Evolutionary conservation across 192 early-diverging fungal genomes (phyloP).

Genomic region (Backusella morwellensis): DNA sequence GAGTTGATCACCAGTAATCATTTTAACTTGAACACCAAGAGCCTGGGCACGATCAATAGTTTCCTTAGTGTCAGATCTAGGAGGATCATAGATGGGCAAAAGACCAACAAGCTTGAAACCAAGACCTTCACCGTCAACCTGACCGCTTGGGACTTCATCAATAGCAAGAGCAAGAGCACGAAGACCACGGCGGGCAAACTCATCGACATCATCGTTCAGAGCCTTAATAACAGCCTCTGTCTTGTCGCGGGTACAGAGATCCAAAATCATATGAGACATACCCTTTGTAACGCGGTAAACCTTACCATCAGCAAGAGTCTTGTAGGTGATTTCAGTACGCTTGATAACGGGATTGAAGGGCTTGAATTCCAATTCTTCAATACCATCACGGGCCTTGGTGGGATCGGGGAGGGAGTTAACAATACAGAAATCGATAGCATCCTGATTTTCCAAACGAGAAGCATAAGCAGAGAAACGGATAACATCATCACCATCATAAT

Average conservation of each 20-base stretch:
- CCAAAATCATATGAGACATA: slow-evolving; percentile 70
- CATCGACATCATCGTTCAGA: slow-evolving; percentile 59
- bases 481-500: slow-evolving; percentile 56
- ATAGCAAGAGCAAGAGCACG: slow-evolving; percentile 77
- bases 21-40: slow-evolving; percentile 83
- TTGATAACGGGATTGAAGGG: slow-evolving; percentile 80
- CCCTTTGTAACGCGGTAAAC: slow-evolving; percentile 73
- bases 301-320: slow-evolving; percentile 56
- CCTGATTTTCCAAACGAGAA: slow-evolving; percentile 72
- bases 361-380: slow-evolving; percentile 65
- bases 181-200: slow-evolving; percentile 65
- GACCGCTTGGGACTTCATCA: slow-evolving; percentile 61
- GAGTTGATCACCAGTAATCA: slow-evolving; percentile 92
- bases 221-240: slow-evolving; percentile 50
- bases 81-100: slow-evolving; percentile 77
- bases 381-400: slow-evolving; percentile 58
- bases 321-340: slow-evolving; percentile 72
- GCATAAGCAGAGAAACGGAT: slow-evolving; percentile 70
- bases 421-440: slow-evolving; percentile 79
- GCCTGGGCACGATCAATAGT: slow-evolving; percentile 71
- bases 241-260: slow-evolving; percentile 71
- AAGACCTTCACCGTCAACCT: slow-evolving; percentile 56
- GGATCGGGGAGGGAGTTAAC: slow-evolving; percentile 62
- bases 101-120: slow-evolving; percentile 71
- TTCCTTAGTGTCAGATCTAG: slow-evolving; percentile 76